Conservation (phyloP, 169 alveolate species). For the Plasmodium vivax region DNA sequence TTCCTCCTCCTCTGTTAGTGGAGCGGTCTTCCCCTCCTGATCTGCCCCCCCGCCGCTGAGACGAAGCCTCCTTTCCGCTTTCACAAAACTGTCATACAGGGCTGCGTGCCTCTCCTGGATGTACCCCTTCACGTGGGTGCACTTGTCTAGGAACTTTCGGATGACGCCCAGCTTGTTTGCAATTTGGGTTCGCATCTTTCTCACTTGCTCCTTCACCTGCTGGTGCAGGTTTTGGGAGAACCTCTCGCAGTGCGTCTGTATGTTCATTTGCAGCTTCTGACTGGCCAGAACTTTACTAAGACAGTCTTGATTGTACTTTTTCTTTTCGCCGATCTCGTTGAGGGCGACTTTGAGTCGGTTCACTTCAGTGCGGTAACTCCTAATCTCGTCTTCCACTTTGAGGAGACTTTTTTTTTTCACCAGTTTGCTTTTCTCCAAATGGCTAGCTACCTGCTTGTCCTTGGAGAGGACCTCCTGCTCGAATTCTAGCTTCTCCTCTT, state of each 20-base stretch:
- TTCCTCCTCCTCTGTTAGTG: conserved; percentile 40
- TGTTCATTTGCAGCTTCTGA: conserved; percentile 14
- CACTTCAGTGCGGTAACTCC: neutral
- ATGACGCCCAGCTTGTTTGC: conserved; percentile 74
- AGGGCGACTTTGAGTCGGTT: conserved; percentile 6
- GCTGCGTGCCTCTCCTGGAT: conserved; percentile 41
- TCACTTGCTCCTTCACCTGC: conserved; percentile 69
- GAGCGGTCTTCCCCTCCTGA: neutral
- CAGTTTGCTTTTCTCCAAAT: conserved; percentile 39
- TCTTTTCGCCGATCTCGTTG: conserved; percentile 45
- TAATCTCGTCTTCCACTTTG: conserved; percentile 30
- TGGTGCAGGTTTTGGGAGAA: conserved; percentile 52
- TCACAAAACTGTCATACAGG: conserved; percentile 26
- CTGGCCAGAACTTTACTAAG: conserved; percentile 5
- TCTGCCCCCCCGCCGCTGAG: neutral
- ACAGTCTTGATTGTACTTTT: neutral
- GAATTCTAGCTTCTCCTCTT: conserved; percentile 36
- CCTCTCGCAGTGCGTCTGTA: conserved; percentile 56
- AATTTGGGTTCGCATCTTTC: conserved; percentile 35
- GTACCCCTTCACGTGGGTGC: conserved; percentile 5
- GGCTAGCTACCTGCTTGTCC: conserved; percentile 25
- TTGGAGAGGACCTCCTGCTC: conserved; percentile 35
- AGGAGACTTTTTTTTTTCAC: conserved; percentile 21
- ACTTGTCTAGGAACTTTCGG: conserved; percentile 50
- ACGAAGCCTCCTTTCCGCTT: conserved; percentile 17